phyloP scores from a whole-genome alignment of 225 moss, liverwort and hornwort species.

The Neckera pumila region DNA sequence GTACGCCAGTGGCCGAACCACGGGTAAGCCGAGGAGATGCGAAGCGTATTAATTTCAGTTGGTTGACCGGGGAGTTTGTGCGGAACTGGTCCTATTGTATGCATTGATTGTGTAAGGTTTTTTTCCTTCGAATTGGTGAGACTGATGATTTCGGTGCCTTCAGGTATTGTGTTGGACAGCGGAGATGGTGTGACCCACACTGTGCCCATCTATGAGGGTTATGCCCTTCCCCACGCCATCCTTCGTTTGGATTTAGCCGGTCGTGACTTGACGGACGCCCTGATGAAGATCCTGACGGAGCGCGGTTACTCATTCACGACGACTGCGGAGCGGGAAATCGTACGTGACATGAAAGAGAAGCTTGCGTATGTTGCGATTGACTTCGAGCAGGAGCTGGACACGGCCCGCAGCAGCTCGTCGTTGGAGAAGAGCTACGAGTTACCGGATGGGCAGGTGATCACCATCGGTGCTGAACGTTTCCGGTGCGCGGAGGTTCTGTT shows the following conservation, averaged over 20 bases:
- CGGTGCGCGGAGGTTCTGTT: conserved; percentile 88
- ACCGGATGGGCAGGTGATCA: conserved; percentile 72
- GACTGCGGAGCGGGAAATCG: conserved; percentile 92
- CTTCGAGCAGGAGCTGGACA: conserved; percentile 65
- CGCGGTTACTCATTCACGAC: conserved; percentile 96
- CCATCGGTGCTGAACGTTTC: conserved; percentile 75
- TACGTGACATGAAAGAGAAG: conserved; percentile 98
- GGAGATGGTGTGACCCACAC: conserved; percentile 68
- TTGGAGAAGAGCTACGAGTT: conserved; percentile 79
- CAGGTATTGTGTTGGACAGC: conserved; percentile 59
- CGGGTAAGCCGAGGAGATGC: conserved; percentile 2
- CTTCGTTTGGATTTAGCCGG: conserved; percentile 94
- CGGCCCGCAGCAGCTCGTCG: conserved; percentile 47
- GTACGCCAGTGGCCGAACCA: conserved; percentile 64
- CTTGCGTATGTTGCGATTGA: conserved; percentile 63
- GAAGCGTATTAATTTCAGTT: no score
- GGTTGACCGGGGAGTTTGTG: no score
- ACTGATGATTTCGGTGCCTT: background rate
- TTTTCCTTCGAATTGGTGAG: no score
- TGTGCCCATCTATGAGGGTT: conserved; percentile 72
- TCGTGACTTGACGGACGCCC: conserved; percentile 80
- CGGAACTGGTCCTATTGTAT: background rate
- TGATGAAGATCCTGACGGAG: conserved; percentile 96
- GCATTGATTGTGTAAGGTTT: background rate
- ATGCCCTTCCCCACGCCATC: conserved; percentile 85